These are phyloP conservation scores for Psidium friedrichsthalianum DNA, from an alignment of 345 rosid genomes.

Conservation along the genomic window DNA sequence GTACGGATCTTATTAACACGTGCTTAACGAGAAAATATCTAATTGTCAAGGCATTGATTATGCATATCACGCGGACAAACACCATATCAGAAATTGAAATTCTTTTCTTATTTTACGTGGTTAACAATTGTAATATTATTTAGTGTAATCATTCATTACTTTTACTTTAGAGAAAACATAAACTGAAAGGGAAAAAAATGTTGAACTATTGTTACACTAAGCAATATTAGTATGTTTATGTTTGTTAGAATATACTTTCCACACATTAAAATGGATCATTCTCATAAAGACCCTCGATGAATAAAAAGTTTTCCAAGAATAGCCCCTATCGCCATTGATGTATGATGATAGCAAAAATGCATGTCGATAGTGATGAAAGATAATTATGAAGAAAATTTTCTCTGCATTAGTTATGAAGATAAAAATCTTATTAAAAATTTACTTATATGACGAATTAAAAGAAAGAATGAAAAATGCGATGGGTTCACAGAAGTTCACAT, in stretches of 20 bases:
- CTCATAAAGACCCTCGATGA: not conserved
- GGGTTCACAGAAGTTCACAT: too few species aligned
- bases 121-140: not conserved
- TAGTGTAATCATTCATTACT: not conserved
- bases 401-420: too few species aligned
- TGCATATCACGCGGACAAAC: not conserved
- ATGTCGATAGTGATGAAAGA: too few species aligned
- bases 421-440: too few species aligned
- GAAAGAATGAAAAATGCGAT: too few species aligned
- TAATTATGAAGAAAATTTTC: too few species aligned
- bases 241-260: not conserved
- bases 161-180: not conserved
- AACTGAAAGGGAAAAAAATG: not conserved
- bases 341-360: not conserved
- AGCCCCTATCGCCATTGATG: accelerated
- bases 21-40: not conserved
- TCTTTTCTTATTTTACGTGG: not conserved
- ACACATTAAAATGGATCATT: not conserved
- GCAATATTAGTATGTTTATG: not conserved
- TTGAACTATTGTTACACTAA: not conserved
- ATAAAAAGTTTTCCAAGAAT: not conserved
- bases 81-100: not conserved
- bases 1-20: not conserved
- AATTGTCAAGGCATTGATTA: not conserved
- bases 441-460: too few species aligned